Conservation (phyloP, 2,329 filamentous ascomycete species). For the Didymella keratinophila region DNA sequence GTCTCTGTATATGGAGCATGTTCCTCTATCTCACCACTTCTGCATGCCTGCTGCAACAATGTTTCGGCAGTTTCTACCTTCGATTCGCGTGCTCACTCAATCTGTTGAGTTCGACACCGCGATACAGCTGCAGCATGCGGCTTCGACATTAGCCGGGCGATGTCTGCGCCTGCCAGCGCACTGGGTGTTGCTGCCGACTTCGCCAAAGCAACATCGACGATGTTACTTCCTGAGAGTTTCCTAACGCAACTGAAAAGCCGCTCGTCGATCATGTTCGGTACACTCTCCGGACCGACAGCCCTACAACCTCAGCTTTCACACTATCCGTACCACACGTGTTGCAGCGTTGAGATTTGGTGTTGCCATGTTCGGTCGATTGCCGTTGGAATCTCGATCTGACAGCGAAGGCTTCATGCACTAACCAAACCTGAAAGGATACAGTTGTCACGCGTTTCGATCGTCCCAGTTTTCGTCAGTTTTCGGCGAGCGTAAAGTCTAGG, state of each 20-base stretch:
- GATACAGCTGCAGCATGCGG: constrained; percentile 1
- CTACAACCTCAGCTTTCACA: not conserved
- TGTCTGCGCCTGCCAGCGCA: constrained; percentile 1
- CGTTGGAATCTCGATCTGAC: constrained; percentile 18
- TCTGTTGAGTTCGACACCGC: not conserved
- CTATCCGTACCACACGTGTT: not conserved
- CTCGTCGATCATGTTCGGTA: constrained; percentile 12
- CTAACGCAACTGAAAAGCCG: not conserved
- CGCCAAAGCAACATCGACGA: not conserved
- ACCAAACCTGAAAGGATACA: constrained; percentile 8
- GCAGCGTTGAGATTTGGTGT: constrained; percentile 4
- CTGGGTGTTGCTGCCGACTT: constrained; percentile 1
- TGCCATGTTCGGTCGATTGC: constrained; percentile 5
- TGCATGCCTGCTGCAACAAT: not conserved
- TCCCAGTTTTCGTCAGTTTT: constrained; percentile 13
- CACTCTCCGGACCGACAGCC: constrained; percentile 5
- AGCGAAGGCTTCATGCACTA: constrained; percentile 17
- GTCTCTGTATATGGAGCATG: not conserved
- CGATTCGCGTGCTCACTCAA: not conserved
- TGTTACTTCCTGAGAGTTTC: constrained; percentile 3
- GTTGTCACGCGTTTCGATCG: constrained; percentile 16
- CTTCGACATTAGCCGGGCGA: constrained; percentile 1
- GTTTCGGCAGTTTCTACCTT: not conserved
- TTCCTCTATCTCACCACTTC: not conserved
- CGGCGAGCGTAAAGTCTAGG: constrained; percentile 14